Conservation (phyloP, 2,329 filamentous ascomycete genomes). For the Fusarium proliferatum region DNA sequence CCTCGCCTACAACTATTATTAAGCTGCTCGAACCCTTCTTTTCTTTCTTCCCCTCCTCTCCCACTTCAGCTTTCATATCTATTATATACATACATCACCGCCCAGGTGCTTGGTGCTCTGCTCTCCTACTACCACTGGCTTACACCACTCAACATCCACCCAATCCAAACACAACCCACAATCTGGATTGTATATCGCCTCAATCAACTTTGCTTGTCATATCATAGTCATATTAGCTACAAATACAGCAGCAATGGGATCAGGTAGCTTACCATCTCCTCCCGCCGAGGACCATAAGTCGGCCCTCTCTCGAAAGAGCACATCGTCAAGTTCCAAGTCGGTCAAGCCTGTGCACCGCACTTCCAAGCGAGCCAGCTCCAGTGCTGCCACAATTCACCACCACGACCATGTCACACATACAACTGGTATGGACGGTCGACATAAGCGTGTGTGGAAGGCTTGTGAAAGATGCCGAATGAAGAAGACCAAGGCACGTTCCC, state of each 20-base stretch:
- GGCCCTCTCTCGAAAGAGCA: conserved; percentile 51
- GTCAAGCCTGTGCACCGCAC: conserved; percentile 63
- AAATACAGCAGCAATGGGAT: conserved; percentile 57
- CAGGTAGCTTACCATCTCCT: conserved; percentile 61
- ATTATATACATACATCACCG: conserved; percentile 36
- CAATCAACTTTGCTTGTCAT: conserved; percentile 15
- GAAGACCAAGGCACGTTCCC: conserved; percentile 70
- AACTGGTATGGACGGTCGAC: conserved; percentile 62
- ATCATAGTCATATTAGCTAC: conserved; percentile 13
- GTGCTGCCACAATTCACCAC: conserved; percentile 50
- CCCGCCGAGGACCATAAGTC: conserved; percentile 61
- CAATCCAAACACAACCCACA: neutral
- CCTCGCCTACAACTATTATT: conserved; percentile 43
- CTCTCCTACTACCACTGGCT: conserved; percentile 8
- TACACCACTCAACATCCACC: conserved; percentile 20
- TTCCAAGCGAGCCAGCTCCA: conserved; percentile 61
- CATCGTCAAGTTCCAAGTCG: conserved; percentile 56
- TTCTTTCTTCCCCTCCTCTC: conserved; percentile 20
- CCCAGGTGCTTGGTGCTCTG: conserved; percentile 29
- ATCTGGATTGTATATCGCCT: conserved; percentile 20
- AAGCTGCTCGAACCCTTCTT: conserved; percentile 37
- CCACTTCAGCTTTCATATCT: conserved; percentile 17
- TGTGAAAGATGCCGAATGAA: conserved; percentile 76
- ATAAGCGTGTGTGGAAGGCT: conserved; percentile 75
- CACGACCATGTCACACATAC: conserved; percentile 51